A percentile compares a stretch with the other conserved stretches of the same genome.
Evolutionary conservation across 352 stramenopile genomes (phyloP).

Genomic region (Globisporangium splendens): DNA sequence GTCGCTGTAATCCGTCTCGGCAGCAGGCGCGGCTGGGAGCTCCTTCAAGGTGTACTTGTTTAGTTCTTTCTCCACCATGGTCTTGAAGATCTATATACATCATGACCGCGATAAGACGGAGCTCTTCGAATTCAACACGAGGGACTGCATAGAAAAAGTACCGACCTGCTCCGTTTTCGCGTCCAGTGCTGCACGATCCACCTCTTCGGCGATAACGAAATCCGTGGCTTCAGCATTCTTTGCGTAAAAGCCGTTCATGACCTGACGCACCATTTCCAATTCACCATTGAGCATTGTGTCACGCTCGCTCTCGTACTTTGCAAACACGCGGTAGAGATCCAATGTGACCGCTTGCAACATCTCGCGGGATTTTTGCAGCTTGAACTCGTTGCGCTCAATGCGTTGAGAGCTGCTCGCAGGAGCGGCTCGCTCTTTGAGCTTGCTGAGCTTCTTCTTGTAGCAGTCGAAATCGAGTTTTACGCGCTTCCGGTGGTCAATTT

Average conservation of each 20-base stretch:
- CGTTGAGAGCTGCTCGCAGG: slow-evolving; percentile 17
- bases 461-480: slow-evolving; percentile 74
- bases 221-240: slow-evolving; percentile 69
- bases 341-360: slow-evolving; percentile 50
- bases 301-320: slow-evolving; percentile 74
- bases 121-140: no score
- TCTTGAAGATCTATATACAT: slow-evolving; percentile 37
- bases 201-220: slow-evolving; percentile 54
- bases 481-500: slow-evolving; percentile 62
- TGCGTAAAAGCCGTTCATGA: slow-evolving; percentile 76
- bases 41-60: slow-evolving; percentile 32
- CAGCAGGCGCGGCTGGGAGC: slow-evolving; percentile 10
- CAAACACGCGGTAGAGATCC: slow-evolving; percentile 70
- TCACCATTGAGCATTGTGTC: slow-evolving; percentile 77
- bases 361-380: slow-evolving; percentile 39
- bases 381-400: slow-evolving; percentile 58
- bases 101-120: not conserved
- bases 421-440: slow-evolving; percentile 25
- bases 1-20: slow-evolving; percentile 4
- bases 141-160: no score
- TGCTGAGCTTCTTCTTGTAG: slow-evolving; percentile 52
- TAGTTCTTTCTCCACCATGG: slow-evolving; percentile 53
- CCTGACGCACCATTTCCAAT: slow-evolving; percentile 75
- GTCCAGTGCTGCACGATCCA: slow-evolving; percentile 46
- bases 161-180: slow-evolving; percentile 39